Evolutionary conservation across 768 basidiomycete genomes (phyloP).

Genomic region (Cytidiella melzeri): DNA sequence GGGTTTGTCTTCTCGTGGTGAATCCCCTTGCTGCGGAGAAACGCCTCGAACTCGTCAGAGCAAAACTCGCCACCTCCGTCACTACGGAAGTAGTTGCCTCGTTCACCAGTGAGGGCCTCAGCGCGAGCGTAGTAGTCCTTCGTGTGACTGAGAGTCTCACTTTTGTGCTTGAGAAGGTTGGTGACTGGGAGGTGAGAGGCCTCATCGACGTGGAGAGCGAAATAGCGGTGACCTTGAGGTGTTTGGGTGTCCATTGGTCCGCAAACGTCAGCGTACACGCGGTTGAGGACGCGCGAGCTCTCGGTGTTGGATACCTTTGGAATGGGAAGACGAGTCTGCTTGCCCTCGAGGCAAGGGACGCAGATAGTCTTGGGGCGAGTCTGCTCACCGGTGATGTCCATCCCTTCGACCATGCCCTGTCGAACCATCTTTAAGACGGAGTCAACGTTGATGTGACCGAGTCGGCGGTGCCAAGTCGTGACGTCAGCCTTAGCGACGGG

Average conservation of each 20-base stretch:
- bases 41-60: constrained; percentile 27
- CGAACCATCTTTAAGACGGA: not conserved
- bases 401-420: not conserved
- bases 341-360: constrained; percentile 39
- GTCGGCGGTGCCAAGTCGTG: constrained; percentile 3
- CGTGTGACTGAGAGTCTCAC: constrained; percentile 24
- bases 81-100: constrained; percentile 27
- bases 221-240: constrained; percentile 18
- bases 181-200: constrained; percentile 19
- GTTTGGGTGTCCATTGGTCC: constrained; percentile 32
- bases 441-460: not conserved
- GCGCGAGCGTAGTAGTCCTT: constrained; percentile 28
- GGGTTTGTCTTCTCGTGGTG: too few relatives aligned
- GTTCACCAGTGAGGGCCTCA: constrained; percentile 24
- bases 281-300: constrained; percentile 28
- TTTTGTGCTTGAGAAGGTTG: constrained; percentile 28
- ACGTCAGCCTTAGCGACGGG: too few relatives aligned
- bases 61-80: constrained; percentile 26
- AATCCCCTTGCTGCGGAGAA: too few relatives aligned
- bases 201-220: constrained; percentile 25
- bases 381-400: constrained; percentile 1
- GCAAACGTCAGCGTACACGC: constrained; percentile 39
- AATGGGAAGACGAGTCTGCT: constrained; percentile 28
- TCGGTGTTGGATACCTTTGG: too few relatives aligned
- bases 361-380: constrained; percentile 22